Evolutionary conservation across 805 yeast genomes (phyloP).

Genomic region (Myxozyma neotropica): DNA sequence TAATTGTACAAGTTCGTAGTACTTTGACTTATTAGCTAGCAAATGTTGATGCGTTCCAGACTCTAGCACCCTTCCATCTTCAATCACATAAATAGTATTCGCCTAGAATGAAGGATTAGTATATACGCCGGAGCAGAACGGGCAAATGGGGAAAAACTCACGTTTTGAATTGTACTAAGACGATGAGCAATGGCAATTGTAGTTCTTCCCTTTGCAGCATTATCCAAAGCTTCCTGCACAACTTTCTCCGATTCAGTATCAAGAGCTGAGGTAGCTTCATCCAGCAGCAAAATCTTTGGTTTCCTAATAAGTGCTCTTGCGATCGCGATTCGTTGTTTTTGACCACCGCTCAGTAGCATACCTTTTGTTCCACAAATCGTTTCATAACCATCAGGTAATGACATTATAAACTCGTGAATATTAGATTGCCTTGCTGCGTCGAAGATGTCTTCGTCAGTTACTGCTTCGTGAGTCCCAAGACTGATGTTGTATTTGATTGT

Average conservation of each 20-base stretch:
- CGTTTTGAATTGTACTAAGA: slow-evolving; percentile 57
- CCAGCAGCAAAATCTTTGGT: slow-evolving; percentile 60
- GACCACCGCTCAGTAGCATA: slow-evolving; percentile 61
- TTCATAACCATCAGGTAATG: slow-evolving; percentile 57
- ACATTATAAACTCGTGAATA: slow-evolving; percentile 52
- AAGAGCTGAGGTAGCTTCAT: slow-evolving; percentile 59
- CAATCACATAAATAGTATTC: slow-evolving; percentile 54
- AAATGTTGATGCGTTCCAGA: slow-evolving; percentile 51
- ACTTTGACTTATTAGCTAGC: slow-evolving; percentile 43
- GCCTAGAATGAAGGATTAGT: slow-evolving; percentile 40
- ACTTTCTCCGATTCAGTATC: slow-evolving; percentile 64
- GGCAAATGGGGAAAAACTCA: background rate
- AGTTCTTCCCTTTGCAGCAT: slow-evolving; percentile 64
- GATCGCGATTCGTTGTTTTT: slow-evolving; percentile 64
- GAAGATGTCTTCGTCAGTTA: slow-evolving; percentile 45
- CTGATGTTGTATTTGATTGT: slow-evolving; percentile 76
- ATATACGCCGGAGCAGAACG: background rate
- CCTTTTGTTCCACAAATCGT: slow-evolving; percentile 53
- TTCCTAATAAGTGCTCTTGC: slow-evolving; percentile 63
- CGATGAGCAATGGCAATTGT: slow-evolving; percentile 77
- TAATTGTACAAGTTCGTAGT: slow-evolving; percentile 47
- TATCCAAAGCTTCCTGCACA: slow-evolving; percentile 62
- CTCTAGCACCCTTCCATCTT: slow-evolving; percentile 59
- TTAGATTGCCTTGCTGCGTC: slow-evolving; percentile 56
- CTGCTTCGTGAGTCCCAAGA: slow-evolving; percentile 39